A percentile compares a stretch with the other conserved stretches of the same genome.
Evolutionary conservation across 2,329 filamentous ascomycete species (phyloP).

Genomic region (Cercospora sesami): DNA sequence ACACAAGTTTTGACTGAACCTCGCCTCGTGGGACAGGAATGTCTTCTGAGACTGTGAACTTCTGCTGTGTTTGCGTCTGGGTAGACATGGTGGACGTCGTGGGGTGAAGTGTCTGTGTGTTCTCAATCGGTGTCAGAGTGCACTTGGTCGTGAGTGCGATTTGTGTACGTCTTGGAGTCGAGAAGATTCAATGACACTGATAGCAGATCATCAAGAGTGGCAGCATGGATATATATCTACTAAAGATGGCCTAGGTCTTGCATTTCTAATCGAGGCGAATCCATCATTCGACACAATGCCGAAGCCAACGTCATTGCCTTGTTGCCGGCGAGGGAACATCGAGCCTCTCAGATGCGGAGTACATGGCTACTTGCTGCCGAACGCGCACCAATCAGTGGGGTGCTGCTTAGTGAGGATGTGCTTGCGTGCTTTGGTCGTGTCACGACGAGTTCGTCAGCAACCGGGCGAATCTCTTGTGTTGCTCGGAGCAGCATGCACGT

Average conservation of each 20-base stretch:
- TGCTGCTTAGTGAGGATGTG: slow-evolving; percentile 14
- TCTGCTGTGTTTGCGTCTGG: slow-evolving; percentile 31
- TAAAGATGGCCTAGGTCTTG: background rate
- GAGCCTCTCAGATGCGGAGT: slow-evolving; percentile 5
- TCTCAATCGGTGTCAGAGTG: background rate
- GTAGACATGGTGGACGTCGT: slow-evolving; percentile 22
- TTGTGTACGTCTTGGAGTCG: background rate
- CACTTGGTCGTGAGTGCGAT: background rate
- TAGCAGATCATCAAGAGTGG: background rate
- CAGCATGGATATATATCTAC: slow-evolving; percentile 9
- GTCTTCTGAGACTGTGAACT: slow-evolving; percentile 30
- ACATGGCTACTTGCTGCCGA: background rate
- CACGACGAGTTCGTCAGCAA: background rate
- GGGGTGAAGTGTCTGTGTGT: background rate
- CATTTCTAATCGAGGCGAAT: slow-evolving; percentile 20
- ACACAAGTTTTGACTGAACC: slow-evolving; percentile 64
- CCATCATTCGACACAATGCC: slow-evolving; percentile 13
- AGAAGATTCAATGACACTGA: background rate
- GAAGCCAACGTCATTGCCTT: slow-evolving; percentile 17
- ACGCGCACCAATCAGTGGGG: slow-evolving; percentile 17
- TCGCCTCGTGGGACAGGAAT: slow-evolving; percentile 57
- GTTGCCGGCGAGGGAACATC: slow-evolving; percentile 6
- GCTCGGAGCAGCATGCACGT: background rate
- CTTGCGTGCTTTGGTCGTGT: slow-evolving; percentile 17
- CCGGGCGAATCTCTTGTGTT: slow-evolving; percentile 1